phyloP scores from a whole-genome alignment of 2,329 filamentous ascomycete genomes.

The Calonectria naviculata region DNA sequence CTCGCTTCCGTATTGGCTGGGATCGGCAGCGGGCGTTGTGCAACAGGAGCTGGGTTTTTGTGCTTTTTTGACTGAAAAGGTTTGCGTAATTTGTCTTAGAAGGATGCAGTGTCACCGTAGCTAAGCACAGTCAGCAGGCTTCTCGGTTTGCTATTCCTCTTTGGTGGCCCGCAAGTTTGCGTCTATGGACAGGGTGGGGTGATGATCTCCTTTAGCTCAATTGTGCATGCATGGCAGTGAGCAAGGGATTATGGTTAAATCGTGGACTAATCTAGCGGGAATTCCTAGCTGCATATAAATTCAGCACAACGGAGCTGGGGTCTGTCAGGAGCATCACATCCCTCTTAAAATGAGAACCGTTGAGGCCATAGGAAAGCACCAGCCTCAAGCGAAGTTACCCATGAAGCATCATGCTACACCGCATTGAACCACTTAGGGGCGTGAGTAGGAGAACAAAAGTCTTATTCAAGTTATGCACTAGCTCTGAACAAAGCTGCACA shows the following conservation, averaged over 20 bases:
- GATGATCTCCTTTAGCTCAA: neutral
- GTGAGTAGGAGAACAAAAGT: neutral
- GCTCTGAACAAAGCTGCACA: neutral
- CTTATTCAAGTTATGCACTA: neutral
- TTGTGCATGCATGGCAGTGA: neutral
- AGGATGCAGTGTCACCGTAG: neutral
- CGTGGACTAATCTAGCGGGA: no score
- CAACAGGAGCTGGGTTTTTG: neutral
- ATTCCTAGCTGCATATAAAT: no score
- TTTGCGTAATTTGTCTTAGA: neutral
- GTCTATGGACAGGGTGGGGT: neutral
- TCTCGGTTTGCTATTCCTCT: neutral
- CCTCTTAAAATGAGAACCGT: no score
- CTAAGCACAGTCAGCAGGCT: neutral
- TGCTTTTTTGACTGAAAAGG: neutral
- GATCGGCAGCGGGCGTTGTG: neutral
- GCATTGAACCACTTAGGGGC: neutral
- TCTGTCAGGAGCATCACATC: no score
- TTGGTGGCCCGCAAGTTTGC: neutral
- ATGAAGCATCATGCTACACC: neutral
- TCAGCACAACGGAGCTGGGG: no score
- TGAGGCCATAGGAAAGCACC: no score
- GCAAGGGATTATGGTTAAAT: no score
- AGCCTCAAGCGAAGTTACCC: no score
- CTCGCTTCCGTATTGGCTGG: neutral